phyloP scores from a whole-genome alignment of 2,329 filamentous ascomycete genomes.

The Xylariaceae sp. region DNA sequence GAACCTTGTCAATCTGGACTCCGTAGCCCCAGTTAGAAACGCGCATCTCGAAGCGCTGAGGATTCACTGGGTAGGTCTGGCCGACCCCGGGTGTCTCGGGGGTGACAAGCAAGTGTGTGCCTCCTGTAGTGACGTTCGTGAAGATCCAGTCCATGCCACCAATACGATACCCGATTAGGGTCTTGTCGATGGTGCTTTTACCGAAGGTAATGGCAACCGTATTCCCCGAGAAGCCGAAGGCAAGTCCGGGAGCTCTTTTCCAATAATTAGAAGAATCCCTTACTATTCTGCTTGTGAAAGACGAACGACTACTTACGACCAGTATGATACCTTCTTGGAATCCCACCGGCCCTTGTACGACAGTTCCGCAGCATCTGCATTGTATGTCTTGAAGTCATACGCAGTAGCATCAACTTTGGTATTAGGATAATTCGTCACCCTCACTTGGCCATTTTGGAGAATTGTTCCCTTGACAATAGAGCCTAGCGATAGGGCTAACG shows the following conservation, averaged over 20 bases:
- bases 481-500: conserved; percentile 26
- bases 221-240: conserved; percentile 61
- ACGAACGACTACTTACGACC: conserved; percentile 54
- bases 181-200: conserved; percentile 54
- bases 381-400: conserved; percentile 52
- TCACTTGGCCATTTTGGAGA: conserved; percentile 51
- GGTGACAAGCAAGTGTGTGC: conserved; percentile 62
- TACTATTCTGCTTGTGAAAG: background rate
- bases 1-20: conserved; percentile 61
- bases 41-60: conserved; percentile 61
- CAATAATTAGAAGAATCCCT: conserved; percentile 4
- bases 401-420: conserved; percentile 46
- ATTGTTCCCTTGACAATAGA: conserved; percentile 40
- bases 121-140: conserved; percentile 63
- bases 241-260: conserved; percentile 57
- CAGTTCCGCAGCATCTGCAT: conserved; percentile 58
- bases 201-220: conserved; percentile 62
- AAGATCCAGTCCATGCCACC: conserved; percentile 65
- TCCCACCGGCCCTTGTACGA: conserved; percentile 70
- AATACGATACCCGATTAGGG: conserved; percentile 64
- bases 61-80: conserved; percentile 50
- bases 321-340: conserved; percentile 65
- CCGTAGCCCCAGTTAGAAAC: conserved; percentile 68
- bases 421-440: conserved; percentile 49
- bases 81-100: conserved; percentile 53